Evolutionary conservation across 495 filamentous ascomycete species (phyloP), one percentile per base, ranked within the genome.

Genomic region (Penicillium paxilli): DNA sequence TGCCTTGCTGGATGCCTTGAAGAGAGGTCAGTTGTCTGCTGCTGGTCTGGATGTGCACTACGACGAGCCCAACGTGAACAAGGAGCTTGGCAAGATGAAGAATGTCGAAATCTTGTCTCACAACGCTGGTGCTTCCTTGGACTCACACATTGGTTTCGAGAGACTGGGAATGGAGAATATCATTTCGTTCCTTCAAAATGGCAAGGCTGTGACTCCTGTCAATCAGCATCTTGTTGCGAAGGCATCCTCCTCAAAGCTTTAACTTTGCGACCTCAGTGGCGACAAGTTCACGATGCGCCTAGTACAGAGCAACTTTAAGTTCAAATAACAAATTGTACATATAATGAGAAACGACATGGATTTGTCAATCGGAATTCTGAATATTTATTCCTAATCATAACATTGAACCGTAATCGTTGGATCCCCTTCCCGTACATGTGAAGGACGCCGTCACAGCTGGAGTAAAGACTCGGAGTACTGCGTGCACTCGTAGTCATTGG

Each of bases 121-220:
- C 65, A 90, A 88, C 63, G 89, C 87, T 7, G 87, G 88, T 9
- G 86, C 83, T 4, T 85, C 84, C 17, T 67, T 91, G 28, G 87
- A 91, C 68, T 86, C 84, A 47, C 84, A 88, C 58, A 71, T 82
- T 42, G 86, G 85, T 5, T 91, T 91, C 63, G 88, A 92, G 74
- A 76, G 81, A 62, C 57, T 90, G 63, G 83, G 80, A 22, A 89
- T 91, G 84, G 74, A 83, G 67, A 91, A 91, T 69, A 81, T 91
- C 25, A 67, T 85, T 59, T 77, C 74, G 1, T 86, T 86, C 49
- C 63, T 88, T 7, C 57, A 67, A 26, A 80, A 75, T 3, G 67
- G 73, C 41, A 70, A 78, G 58, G 75, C 86, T 4, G 56, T 89
- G 37, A 89, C 86, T 28, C 81, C 85, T 9, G 85, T 88, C 14